Evolutionary conservation across 345 rosid genomes (phyloP).

Genomic region (Citrus reticulata): DNA sequence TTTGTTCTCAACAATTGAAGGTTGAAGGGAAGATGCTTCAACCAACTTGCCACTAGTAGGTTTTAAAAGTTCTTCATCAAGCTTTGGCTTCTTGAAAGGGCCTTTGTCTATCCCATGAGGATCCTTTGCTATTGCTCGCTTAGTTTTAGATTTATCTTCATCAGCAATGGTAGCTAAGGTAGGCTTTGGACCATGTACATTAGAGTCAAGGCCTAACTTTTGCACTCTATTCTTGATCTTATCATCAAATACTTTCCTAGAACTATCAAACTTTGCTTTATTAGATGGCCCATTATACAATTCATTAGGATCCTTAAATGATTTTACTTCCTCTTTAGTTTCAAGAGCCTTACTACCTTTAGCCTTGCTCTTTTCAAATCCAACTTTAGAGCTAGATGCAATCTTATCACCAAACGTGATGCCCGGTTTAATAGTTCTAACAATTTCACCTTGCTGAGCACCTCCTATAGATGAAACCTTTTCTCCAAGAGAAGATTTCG

Average conservation of each 20-base stretch:
- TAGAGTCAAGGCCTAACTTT: constrained; percentile 20
- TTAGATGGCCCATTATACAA: constrained; percentile 43
- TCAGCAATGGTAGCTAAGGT: background rate
- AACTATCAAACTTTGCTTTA: constrained; percentile 44
- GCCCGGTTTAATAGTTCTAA: constrained; percentile 1
- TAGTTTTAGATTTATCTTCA: constrained; percentile 22
- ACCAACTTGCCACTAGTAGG: constrained; percentile 27
- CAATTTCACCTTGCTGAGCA: background rate
- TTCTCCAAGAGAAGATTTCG: constrained; percentile 16
- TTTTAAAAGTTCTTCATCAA: constrained; percentile 30
- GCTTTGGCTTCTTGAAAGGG: constrained; percentile 26
- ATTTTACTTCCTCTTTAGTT: constrained; percentile 31
- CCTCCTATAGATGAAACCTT: constrained; percentile 12
- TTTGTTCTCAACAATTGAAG: constrained; percentile 23
- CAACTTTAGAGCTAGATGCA: constrained; percentile 13
- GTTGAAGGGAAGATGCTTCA: constrained; percentile 15
- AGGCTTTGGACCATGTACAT: constrained; percentile 17
- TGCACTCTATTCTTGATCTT: constrained; percentile 25
- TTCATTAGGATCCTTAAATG: constrained; percentile 24
- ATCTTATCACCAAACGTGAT: background rate
- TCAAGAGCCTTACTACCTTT: constrained; percentile 15
- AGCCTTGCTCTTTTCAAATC: constrained; percentile 20
- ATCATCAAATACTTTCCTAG: constrained; percentile 21
- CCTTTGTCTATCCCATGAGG: constrained; percentile 18
- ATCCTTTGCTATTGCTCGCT: constrained; percentile 12